These are phyloP conservation scores for Lasiodiplodia hormozganensis DNA, from an alignment of 2,329 filamentous ascomycete species.

Conservation along the genomic window DNA sequence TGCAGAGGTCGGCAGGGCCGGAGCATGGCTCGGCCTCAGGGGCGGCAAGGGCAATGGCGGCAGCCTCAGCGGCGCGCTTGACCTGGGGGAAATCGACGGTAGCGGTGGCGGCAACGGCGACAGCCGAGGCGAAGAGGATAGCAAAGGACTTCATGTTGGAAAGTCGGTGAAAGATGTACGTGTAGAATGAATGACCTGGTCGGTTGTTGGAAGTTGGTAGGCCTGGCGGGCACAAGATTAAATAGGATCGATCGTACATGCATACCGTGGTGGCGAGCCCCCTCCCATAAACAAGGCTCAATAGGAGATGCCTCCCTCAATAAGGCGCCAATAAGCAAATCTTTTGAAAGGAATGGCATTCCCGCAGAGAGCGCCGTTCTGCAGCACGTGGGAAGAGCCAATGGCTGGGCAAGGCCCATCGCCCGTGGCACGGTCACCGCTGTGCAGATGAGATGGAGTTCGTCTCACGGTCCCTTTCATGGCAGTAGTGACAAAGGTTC, in stretches of 20 bases:
- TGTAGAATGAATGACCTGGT: conserved; percentile 32
- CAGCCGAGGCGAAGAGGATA: conserved; percentile 48
- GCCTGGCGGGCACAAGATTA: neutral
- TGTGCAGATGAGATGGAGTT: too few relatives aligned
- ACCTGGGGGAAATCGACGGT: conserved; percentile 41
- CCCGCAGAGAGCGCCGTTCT: neutral
- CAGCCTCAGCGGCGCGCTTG: conserved; percentile 45
- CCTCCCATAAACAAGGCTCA: conserved; percentile 28
- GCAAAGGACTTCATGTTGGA: conserved; percentile 58
- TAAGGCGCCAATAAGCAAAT: conserved; percentile 10
- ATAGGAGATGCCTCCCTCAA: conserved; percentile 27
- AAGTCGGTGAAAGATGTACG: neutral
- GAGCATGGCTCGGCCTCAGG: conserved; percentile 33
- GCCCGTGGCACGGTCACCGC: too few relatives aligned
- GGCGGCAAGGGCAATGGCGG: conserved; percentile 38
- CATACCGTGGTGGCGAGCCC: neutral
- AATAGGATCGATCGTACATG: conserved; percentile 19
- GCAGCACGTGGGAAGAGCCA: neutral
- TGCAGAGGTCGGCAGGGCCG: conserved; percentile 28
- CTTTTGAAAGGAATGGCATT: neutral
- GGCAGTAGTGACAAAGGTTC: neutral
- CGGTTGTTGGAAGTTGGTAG: conserved; percentile 25
- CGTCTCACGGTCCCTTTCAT: neutral
- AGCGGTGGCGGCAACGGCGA: conserved; percentile 51
- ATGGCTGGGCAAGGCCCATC: too few relatives aligned